Evolutionary conservation across 192 early-diverging fungal genomes (phyloP).

Genomic region (Allomyces macrogynus): DNA sequence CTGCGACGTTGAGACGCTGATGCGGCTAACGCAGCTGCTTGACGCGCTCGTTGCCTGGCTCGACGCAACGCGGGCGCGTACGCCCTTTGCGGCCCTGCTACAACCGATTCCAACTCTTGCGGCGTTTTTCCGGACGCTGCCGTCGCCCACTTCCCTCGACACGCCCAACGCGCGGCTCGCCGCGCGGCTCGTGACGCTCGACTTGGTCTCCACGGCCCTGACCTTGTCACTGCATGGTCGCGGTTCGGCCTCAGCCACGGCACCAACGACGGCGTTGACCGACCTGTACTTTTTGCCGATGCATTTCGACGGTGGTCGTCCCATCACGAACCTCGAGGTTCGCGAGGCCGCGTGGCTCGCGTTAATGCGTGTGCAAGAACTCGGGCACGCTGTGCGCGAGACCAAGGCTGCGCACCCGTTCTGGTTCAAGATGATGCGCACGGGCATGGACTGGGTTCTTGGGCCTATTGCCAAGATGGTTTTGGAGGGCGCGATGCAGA

Average conservation of each 20-base stretch:
- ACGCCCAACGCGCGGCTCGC: neutral
- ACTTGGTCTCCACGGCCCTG: neutral
- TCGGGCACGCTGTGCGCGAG: neutral
- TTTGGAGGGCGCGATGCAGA: neutral
- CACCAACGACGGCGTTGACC: neutral
- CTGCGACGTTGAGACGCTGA: neutral
- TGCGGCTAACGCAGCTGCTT: neutral
- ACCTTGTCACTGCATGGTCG: neutral
- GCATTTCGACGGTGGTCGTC: neutral
- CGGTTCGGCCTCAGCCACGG: neutral
- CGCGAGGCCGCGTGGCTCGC: neutral
- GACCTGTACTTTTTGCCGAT: neutral
- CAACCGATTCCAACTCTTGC: neutral
- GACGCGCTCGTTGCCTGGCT: neutral
- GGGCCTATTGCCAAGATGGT: neutral
- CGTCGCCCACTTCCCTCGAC: neutral
- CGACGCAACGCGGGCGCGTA: neutral
- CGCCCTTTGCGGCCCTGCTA: neutral
- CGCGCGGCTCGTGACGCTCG: neutral
- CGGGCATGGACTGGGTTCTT: neutral
- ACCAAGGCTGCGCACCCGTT: neutral
- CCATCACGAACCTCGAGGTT: neutral
- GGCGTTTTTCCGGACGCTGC: neutral
- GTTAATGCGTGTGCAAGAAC: neutral
- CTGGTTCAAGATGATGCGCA: neutral